A percentile compares a stretch with the other conserved stretches of the same genome.
phyloP scores from a whole-genome alignment of 208 protist genomes.

The Leishmania gerbilli region DNA sequence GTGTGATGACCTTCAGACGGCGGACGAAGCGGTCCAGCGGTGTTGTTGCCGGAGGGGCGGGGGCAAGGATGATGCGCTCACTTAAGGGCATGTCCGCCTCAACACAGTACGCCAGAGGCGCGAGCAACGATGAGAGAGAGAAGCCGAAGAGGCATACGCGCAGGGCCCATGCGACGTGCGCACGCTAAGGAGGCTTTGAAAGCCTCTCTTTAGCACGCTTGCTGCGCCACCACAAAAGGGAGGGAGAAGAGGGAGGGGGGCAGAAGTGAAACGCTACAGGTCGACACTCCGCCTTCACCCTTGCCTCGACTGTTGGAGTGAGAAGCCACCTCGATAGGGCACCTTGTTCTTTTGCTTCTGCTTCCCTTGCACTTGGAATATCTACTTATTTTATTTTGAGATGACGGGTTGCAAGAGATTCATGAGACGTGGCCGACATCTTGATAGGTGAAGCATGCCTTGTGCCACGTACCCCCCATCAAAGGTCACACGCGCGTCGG shows the following conservation, averaged over 20 bases:
- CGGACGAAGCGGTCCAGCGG: background rate
- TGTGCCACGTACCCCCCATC: too few species aligned
- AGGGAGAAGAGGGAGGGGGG: too few species aligned
- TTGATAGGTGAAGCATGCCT: too few species aligned
- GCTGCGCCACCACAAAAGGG: background rate
- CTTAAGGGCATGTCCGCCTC: background rate
- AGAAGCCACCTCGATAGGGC: background rate
- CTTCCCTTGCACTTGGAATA: background rate
- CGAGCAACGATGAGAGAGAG: slow-evolving; percentile 4
- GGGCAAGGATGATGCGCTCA: background rate
- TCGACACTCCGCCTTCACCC: background rate
- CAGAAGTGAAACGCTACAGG: background rate
- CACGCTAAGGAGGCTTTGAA: background rate
- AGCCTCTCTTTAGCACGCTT: background rate
- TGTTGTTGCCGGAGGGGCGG: background rate
- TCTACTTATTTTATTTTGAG: too few species aligned
- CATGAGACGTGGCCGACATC: too few species aligned
- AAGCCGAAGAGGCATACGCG: background rate
- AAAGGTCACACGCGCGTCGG: too few species aligned
- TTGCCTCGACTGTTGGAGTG: background rate
- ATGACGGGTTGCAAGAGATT: too few species aligned
- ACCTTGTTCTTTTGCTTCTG: background rate
- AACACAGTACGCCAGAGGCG: background rate
- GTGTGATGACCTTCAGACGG: background rate
- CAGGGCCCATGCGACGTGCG: background rate